These are phyloP conservation scores for Cucumis melo DNA, from an alignment of 306 rosid species.

Conservation along the genomic window DNA sequence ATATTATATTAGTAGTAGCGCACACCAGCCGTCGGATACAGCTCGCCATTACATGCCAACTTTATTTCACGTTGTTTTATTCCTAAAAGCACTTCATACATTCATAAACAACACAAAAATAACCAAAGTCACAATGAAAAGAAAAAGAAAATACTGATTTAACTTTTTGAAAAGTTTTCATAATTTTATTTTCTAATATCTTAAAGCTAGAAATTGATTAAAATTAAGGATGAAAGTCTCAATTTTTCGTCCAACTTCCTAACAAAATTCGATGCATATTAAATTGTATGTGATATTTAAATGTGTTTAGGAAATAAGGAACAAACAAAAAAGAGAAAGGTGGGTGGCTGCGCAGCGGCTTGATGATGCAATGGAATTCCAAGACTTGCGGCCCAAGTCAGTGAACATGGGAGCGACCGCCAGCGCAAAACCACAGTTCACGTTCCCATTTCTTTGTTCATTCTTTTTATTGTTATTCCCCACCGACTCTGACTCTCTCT, in stretches of 20 bases:
- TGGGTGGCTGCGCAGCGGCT: background rate
- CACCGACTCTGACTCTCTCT: background rate
- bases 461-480: background rate
- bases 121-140: background rate
- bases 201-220: too few relatives aligned
- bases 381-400: slow-evolving; percentile 2
- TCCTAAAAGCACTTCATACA: background rate
- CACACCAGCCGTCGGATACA: background rate
- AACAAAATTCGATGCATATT: too few relatives aligned
- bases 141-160: background rate
- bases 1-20: background rate
- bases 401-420: background rate
- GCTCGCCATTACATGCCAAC: background rate
- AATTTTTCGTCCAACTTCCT: too few relatives aligned
- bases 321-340: too few relatives aligned
- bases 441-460: background rate
- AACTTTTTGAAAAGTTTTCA: too few relatives aligned
- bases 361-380: background rate
- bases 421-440: background rate
- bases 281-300: too few relatives aligned
- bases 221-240: too few relatives aligned
- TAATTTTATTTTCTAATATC: too few relatives aligned
- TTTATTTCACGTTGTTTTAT: background rate
- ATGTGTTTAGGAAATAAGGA: too few relatives aligned
- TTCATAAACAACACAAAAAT: background rate